Evolutionary conservation across 306 rosid species (phyloP).

Genomic region (Cicer bijugum): DNA sequence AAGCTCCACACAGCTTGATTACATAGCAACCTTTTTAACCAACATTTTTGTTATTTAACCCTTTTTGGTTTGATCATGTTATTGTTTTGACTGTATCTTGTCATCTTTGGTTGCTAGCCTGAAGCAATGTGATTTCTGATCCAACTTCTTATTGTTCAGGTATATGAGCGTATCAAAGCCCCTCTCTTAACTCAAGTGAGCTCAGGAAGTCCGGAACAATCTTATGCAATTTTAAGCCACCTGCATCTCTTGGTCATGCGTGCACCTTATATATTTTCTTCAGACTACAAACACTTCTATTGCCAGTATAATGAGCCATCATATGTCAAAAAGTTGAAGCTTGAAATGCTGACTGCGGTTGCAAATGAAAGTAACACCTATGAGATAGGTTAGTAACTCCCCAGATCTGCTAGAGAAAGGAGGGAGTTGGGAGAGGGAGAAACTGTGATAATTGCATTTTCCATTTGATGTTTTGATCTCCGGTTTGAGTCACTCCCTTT

Average conservation of each 20-base stretch:
- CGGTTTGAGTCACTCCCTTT: slow-evolving; percentile 25
- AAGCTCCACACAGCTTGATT: slow-evolving; percentile 10
- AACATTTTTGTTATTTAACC: slow-evolving; percentile 7
- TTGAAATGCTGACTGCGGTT: slow-evolving; percentile 98
- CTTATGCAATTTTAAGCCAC: slow-evolving; percentile 95
- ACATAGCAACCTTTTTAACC: neutral
- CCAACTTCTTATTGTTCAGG: slow-evolving; percentile 58
- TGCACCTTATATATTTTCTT: slow-evolving; percentile 92
- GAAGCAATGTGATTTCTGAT: slow-evolving; percentile 41
- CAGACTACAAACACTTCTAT: slow-evolving; percentile 95
- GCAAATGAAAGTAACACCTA: slow-evolving; percentile 98
- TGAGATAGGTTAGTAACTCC: slow-evolving; percentile 75
- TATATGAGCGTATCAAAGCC: slow-evolving; percentile 97
- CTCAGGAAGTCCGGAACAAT: slow-evolving; percentile 99
- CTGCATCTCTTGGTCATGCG: slow-evolving; percentile 98
- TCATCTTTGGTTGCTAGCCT: slow-evolving; percentile 33
- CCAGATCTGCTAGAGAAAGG: slow-evolving; percentile 22
- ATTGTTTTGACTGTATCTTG: slow-evolving; percentile 29
- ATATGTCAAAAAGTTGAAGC: slow-evolving; percentile 96
- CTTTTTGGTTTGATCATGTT: slow-evolving; percentile 33
- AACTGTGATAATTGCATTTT: slow-evolving; percentile 29
- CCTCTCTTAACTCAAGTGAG: slow-evolving; percentile 97
- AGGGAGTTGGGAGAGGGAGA: slow-evolving; percentile 4
- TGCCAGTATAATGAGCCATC: slow-evolving; percentile 99
- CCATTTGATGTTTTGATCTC: slow-evolving; percentile 30